Base-by-base conservation (phyloP, 371 early-diverging fungal genomes). In the Mucor irregularis region DNA sequence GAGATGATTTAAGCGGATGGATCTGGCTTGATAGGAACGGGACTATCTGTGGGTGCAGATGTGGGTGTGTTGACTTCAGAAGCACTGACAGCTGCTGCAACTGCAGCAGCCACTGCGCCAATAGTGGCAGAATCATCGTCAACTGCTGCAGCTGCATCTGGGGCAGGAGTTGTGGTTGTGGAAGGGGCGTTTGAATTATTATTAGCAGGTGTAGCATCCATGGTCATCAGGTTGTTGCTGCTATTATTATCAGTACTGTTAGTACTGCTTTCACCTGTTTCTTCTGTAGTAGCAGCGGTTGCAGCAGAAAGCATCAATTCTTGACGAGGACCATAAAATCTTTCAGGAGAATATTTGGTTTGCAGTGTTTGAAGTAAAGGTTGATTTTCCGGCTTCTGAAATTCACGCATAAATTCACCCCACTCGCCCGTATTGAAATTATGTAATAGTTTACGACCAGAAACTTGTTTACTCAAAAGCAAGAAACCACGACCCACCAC, bases 341-440 rank as follows among this genome's bases (percentile, higher is more conserved):
- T 45, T 24, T 66, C 67, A 37, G 76, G 73, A 0, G 64, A 59
- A 39, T 68, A 73, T 29, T 73, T 73, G 14, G 64, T 51, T 58
- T 76, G 73, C n/a, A 76, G 42, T 0, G 62, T 71, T 13, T 73
- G 69, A 21, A 76, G 44, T 17, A 76, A 39, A 4, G 61, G 47
- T 13, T 68, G 68, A 22, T 63, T 73, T 45, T 75, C 74, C 14
- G 71, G 72, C 1, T 53, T 67, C 49, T 67, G 58, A 26, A 78
- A 69, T 29, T 78, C 79, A 22, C 68, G 69, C 64, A 75, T 71
- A 28, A 78, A 75, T 13, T 71, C 72, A 39, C 59, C 57, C 79
- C 79, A 78, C 49, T 78, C 79, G 25, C 65, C 68, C 16, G 79
- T 68, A 48, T 75, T 78, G 25, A 78, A 78, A n/a, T 73, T 76